A percentile compares a stretch with the other conserved stretches of the same genome.
Conservation (phyloP, 371 early-diverging fungal genomes). For the Mortierella sp. region DNA sequence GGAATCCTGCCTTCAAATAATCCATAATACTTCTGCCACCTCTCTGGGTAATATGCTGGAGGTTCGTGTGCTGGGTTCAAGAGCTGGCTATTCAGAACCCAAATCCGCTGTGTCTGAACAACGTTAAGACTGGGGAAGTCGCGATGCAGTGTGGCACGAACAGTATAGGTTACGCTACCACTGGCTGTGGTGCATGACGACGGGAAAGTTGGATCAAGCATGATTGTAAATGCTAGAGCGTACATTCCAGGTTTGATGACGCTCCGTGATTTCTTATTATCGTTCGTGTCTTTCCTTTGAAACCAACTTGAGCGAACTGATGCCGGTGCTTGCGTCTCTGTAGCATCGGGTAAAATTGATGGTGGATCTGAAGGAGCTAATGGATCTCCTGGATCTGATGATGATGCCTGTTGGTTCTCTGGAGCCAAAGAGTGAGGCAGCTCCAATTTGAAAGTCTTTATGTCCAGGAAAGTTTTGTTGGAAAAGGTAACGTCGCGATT, state of each 20-base stretch:
- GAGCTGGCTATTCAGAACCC: slow-evolving; percentile 13
- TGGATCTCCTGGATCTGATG: too few relatives aligned
- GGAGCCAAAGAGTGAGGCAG: background rate
- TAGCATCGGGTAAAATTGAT: too few relatives aligned
- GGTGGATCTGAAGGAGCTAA: too few relatives aligned
- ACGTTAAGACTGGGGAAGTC: slow-evolving; percentile 15
- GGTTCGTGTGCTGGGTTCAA: background rate
- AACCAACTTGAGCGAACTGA: background rate
- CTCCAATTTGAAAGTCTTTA: background rate
- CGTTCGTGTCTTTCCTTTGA: background rate
- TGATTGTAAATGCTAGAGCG: background rate
- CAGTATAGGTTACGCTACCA: slow-evolving; percentile 8
- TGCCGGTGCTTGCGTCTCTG: background rate
- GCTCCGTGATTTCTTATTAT: background rate
- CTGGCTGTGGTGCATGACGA: background rate
- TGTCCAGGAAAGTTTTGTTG: background rate
- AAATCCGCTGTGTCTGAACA: slow-evolving; percentile 6
- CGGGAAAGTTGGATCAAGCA: slow-evolving; percentile 2
- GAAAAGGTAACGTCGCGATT: background rate
- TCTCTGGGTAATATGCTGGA: background rate
- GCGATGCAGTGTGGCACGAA: slow-evolving; percentile 15
- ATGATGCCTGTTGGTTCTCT: background rate
- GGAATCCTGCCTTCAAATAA: background rate
- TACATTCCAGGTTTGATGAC: background rate
- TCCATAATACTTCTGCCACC: background rate